Evolutionary conservation across 202 grass and related monocot species (phyloP).

Genomic region (Schoenoplectus tabernaemontani): DNA sequence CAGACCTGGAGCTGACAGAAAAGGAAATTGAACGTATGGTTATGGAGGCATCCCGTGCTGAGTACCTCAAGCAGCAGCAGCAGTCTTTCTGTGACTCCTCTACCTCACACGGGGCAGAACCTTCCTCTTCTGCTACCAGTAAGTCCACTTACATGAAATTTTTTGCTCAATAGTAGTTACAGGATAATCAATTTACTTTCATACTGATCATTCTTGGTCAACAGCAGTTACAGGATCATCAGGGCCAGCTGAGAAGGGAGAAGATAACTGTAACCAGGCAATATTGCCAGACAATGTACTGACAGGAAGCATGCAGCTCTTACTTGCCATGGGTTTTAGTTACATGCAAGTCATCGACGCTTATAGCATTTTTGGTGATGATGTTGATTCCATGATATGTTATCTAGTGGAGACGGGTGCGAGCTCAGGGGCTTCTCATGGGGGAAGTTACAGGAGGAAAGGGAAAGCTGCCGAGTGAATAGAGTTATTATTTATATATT

Average conservation of each 20-base stretch:
- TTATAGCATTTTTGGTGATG: slow-evolving; percentile 85
- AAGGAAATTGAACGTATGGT: slow-evolving; percentile 99
- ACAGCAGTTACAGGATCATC: slow-evolving; percentile 61
- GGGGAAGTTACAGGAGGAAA: slow-evolving; percentile 61
- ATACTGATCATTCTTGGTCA: background rate
- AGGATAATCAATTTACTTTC: background rate
- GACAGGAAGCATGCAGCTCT: slow-evolving; percentile 66
- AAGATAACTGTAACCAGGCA: slow-evolving; percentile 28
- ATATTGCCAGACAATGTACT: slow-evolving; percentile 53
- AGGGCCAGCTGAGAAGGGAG: slow-evolving; percentile 24
- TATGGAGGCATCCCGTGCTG: slow-evolving; percentile 86
- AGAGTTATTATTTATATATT: background rate
- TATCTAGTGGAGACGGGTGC: slow-evolving; percentile 80
- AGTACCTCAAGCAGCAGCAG: slow-evolving; percentile 57
- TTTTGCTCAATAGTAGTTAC: background rate
- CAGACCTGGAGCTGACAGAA: slow-evolving; percentile 92
- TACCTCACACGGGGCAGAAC: slow-evolving; percentile 63
- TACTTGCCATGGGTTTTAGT: slow-evolving; percentile 87
- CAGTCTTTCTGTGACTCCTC: slow-evolving; percentile 57
- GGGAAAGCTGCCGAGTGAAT: slow-evolving; percentile 89
- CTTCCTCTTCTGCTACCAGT: slow-evolving; percentile 89
- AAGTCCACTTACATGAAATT: slow-evolving; percentile 7
- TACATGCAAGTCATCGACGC: slow-evolving; percentile 93
- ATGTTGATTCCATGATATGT: slow-evolving; percentile 90
- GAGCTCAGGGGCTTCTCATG: slow-evolving; percentile 26